Evolutionary conservation across 768 basidiomycete species (phyloP), one percentile per base, ranked within the genome.

Genomic region (Suillus fuscotomentosus): DNA sequence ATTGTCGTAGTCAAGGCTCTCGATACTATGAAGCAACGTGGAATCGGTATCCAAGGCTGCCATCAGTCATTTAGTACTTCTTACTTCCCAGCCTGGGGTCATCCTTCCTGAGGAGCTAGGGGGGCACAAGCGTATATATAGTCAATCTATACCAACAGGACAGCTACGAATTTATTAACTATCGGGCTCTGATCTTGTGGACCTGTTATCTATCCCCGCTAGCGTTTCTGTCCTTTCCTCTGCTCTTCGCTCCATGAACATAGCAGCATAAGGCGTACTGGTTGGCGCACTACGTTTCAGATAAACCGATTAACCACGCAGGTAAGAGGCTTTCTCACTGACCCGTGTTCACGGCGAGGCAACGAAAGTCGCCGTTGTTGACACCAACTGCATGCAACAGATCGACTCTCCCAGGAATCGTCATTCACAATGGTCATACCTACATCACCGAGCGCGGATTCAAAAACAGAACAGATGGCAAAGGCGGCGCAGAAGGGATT

Each of bases 21-120:
- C 31, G 3, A 54, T 53, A 27, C 51, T 17, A 24, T 41, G 39
- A 57, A 41, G 2, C 6, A 43, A 60, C 17, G 43, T 45, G 45
- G 34, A 15, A 60, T 63, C 45, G 39, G 56, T 63, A 36, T 63
- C 63, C 63, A 59, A 60, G 63, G 57, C 45, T 63, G 57, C 63
- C 63, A 63, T 63, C 63, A 63, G 50, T 60, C 22, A 63, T 45
- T 43, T 41, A 17, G 15, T 22, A 9, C 22, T 34, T 54, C 41
- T 41, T 59, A 7, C 39, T 36, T 56, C 61, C 20, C 39, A 34
- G 2, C 38, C 22, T 20, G 14, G 56, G 10, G 31, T 31, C 51
- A 34, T 27, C 50, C 27, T 20, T 1, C 51, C 31, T 17, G 27
- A 31, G 53, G 53, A 34, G 31, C 20, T 54, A 54, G 31, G 31